Conservation (phyloP, 768 basidiomycete species). For the Russula sp. region DNA sequence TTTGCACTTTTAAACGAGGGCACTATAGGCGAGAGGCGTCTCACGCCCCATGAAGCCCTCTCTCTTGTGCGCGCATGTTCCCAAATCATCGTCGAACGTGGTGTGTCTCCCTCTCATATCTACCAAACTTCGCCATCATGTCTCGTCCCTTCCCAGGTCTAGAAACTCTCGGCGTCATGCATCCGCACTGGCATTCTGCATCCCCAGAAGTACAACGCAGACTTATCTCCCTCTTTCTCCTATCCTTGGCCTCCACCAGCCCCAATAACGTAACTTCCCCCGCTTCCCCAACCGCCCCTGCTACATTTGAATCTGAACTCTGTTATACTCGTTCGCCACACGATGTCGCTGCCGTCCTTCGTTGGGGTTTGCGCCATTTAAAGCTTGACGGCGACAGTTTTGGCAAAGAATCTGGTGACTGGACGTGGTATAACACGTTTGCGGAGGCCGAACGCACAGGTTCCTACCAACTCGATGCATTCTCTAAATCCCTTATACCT, state of each 20-base stretch:
- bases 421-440: slow-evolving; percentile 64
- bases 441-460: slow-evolving; percentile 48
- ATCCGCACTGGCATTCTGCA: slow-evolving; percentile 76
- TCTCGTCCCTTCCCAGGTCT: slow-evolving; percentile 42
- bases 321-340: slow-evolving; percentile 59
- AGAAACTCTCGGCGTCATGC: slow-evolving; percentile 77
- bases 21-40: slow-evolving; percentile 47
- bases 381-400: slow-evolving; percentile 52
- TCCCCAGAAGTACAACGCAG: slow-evolving; percentile 59
- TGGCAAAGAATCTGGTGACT: slow-evolving; percentile 40
- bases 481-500: slow-evolving; percentile 55
- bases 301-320: slow-evolving; percentile 59
- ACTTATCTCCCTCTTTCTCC: slow-evolving; percentile 67
- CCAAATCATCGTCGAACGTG: slow-evolving; percentile 55
- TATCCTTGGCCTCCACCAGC: slow-evolving; percentile 46
- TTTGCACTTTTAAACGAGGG: slow-evolving; percentile 42
- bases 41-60: slow-evolving; percentile 58
- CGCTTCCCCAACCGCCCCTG: slow-evolving; percentile 37
- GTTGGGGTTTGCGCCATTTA: slow-evolving; percentile 76
- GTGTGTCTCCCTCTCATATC: slow-evolving; percentile 33
- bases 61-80: slow-evolving; percentile 60
- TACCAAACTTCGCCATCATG: background rate
- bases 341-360: slow-evolving; percentile 71
- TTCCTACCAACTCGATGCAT: slow-evolving; percentile 57
- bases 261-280: slow-evolving; percentile 45